Base-by-base conservation (phyloP, 192 early-diverging fungal genomes). In the Linnemannia exigua region DNA sequence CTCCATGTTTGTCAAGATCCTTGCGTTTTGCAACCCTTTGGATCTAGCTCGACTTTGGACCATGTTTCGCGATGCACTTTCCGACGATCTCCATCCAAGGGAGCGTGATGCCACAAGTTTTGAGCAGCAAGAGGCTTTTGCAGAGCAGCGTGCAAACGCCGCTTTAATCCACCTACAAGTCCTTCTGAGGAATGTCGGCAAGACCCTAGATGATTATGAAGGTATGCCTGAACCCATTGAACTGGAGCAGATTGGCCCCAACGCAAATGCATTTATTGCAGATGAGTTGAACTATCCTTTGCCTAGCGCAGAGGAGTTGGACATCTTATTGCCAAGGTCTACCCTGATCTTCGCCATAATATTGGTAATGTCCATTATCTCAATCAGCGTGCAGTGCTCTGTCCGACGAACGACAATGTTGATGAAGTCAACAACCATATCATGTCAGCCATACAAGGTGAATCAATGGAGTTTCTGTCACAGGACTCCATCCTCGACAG, bases 361-460 rank as follows among this genome's bases (percentile, higher is more conserved):
- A 4, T 67, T 37, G 35, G 25, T 0, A 61, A 77, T n/a, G 9
- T 38, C 2, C 9, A 25, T 6, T 74, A 51, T 35, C 41, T 87
- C 8, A 68, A 46, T n/a, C 35, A 74, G 6, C 48, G 78, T 0
- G 58, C 48, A 14, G 77, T 77, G 35, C 61, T 80, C 16, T 68
- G 67, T 8, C 51, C 84, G 35, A 61, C 9, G 22, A 87, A 87
- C 50, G 20, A 41, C 1, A 74, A 87, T 37, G 84, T 80, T 41
- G 58, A 77, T 3, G 50, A 51, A 28, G 44, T 87, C 25, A 80
- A 87, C 52, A 25, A n/a, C 15, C 22, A 28, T 5, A 38, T 80
- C 15, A 66, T 77, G 15, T 25, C 5, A 15, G 17, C 14, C 7
- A 67, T n/a, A n/a, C n/a, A n/a, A n/a, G n/a, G n/a, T n/a, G n/a